A percentile compares a stretch with the other conserved stretches of the same genome.
These are phyloP conservation scores for Pigoraptor vietnamica DNA, from an alignment of 78 protist genomes.

Conservation along the genomic window DNA sequence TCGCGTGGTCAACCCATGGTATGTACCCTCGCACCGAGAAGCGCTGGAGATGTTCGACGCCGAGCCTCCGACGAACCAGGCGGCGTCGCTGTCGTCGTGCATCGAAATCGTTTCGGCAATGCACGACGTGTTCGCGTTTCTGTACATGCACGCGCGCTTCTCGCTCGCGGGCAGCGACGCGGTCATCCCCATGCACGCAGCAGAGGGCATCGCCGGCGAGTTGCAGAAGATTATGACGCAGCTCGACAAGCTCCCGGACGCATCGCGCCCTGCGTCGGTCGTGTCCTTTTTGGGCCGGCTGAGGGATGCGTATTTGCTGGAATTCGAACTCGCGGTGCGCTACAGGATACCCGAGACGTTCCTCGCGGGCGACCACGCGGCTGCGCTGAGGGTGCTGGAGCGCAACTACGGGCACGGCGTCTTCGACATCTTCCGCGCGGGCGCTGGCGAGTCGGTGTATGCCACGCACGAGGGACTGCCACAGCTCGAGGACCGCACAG, in stretches of 20 bases:
- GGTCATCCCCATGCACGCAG: not conserved
- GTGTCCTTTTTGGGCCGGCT: not conserved
- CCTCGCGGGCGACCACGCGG: not conserved
- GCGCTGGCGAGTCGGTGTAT: not conserved
- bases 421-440: not conserved
- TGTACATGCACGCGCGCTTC: not conserved
- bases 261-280: not conserved
- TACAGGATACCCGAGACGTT: not conserved
- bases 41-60: not conserved
- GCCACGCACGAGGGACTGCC: not conserved
- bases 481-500: not conserved
- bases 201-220: not conserved
- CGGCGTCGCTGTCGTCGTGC: not conserved
- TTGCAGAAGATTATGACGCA: not conserved
- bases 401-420: not conserved
- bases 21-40: not conserved
- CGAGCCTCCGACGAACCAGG: not conserved
- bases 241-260: not conserved
- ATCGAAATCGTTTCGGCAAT: not conserved
- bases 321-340: not conserved
- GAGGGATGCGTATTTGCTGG: not conserved
- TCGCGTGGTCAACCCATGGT: not conserved
- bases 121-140: not conserved
- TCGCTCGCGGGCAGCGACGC: not conserved
- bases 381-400: not conserved